Percentiles rank a stretch among this genome's conserved stretches.
phyloP scores from a whole-genome alignment of 371 early-diverging fungal genomes.

The Mucor velutinosus region DNA sequence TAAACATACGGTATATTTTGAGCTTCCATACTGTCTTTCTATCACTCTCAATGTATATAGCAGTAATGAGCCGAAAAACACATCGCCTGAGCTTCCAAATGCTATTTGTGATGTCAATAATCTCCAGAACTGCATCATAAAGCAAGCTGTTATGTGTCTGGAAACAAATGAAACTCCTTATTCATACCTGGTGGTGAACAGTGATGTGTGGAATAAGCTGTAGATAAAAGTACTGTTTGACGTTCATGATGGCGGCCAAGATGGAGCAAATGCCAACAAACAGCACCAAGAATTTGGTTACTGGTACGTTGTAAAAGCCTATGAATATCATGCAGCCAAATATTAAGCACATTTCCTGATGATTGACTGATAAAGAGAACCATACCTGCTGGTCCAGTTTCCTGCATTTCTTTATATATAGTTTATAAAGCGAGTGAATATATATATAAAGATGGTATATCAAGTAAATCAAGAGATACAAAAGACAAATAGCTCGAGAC shows the following conservation, averaged over 20 bases:
- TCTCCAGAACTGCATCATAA: conserved; percentile 58
- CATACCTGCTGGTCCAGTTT: conserved; percentile 38
- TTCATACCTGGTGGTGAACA: conserved; percentile 65
- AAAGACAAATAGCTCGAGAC: neutral
- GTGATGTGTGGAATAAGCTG: conserved; percentile 70
- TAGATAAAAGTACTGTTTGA: conserved; percentile 60
- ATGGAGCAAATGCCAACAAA: conserved; percentile 61
- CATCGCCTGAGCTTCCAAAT: conserved; percentile 67
- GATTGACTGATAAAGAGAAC: neutral
- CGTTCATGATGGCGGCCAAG: conserved; percentile 56
- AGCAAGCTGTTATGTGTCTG: neutral
- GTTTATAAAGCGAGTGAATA: neutral
- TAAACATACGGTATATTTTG: conserved; percentile 63
- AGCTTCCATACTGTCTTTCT: conserved; percentile 74
- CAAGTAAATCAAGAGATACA: neutral
- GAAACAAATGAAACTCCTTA: neutral
- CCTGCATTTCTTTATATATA: conserved; percentile 29
- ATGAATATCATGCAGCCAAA: neutral
- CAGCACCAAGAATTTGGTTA: conserved; percentile 65
- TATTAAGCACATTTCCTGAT: neutral
- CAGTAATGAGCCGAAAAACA: conserved; percentile 69
- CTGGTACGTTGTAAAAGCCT: conserved; percentile 75
- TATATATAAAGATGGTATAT: neutral
- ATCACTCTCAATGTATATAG: conserved; percentile 69
- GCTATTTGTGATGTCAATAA: conserved; percentile 59